Percentiles rank a stretch among this genome's conserved stretches.
Evolutionary conservation across 371 early-diverging fungal species (phyloP).

Genomic region (Circinella minor): DNA sequence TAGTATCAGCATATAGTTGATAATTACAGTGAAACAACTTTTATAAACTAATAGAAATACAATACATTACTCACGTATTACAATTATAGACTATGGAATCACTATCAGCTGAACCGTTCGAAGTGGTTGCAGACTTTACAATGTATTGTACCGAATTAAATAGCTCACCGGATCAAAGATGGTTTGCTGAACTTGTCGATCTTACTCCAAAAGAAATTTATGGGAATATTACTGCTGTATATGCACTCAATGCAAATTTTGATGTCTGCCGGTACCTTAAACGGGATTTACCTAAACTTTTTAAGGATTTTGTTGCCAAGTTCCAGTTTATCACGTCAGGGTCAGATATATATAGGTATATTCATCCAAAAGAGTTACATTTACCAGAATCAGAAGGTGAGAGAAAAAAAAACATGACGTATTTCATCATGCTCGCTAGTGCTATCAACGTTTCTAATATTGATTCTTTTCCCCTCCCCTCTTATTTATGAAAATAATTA

Average conservation of each 20-base stretch:
- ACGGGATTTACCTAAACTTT: slow-evolving; percentile 51
- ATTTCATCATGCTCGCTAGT: no score
- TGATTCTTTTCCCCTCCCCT: no score
- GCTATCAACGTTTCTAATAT: no score
- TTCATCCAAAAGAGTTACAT: slow-evolving; percentile 66
- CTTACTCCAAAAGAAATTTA: slow-evolving; percentile 66
- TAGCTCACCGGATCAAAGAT: slow-evolving; percentile 33
- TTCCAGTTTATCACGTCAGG: slow-evolving; percentile 67
- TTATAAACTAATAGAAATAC: no score
- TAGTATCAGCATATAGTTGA: no score
- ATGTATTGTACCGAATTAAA: slow-evolving; percentile 57
- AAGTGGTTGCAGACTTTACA: slow-evolving; percentile 80
- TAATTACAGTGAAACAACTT: no score
- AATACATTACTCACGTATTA: no score
- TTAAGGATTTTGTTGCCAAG: slow-evolving; percentile 58
- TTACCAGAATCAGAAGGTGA: slow-evolving; percentile 30
- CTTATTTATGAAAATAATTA: neutral
- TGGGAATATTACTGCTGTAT: slow-evolving; percentile 50
- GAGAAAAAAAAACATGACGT: no score
- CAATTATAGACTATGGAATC: slow-evolving; percentile 51
- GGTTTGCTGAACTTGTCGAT: slow-evolving; percentile 72
- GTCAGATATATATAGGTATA: slow-evolving; percentile 69
- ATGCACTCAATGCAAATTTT: slow-evolving; percentile 80
- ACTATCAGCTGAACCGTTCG: slow-evolving; percentile 60
- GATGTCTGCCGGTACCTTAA: slow-evolving; percentile 68